Conservation (phyloP, 2,329 filamentous ascomycete species). For the Stemphylium beticola region DNA sequence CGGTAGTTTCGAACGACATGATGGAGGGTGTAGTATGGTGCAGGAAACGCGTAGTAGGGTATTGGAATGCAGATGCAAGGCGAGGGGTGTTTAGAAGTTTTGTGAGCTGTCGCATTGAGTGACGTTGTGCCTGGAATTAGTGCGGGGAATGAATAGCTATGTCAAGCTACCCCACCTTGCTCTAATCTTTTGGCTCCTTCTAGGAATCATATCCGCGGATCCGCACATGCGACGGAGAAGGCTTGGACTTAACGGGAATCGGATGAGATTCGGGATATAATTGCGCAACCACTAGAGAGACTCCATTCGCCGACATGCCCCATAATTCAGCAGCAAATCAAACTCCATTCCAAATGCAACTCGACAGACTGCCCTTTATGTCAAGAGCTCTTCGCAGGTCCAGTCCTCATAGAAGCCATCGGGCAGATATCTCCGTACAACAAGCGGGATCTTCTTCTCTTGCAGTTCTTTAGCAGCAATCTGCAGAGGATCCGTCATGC, state of each 20-base stretch:
- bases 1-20: constrained; percentile 83
- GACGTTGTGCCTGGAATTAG: constrained; percentile 40
- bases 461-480: constrained; percentile 97
- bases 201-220: constrained; percentile 42
- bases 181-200: constrained; percentile 32
- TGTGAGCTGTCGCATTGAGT: constrained; percentile 30
- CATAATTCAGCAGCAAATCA: constrained; percentile 34
- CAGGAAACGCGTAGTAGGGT: constrained; percentile 14
- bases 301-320: constrained; percentile 45
- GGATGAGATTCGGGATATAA: constrained; percentile 45
- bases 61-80: constrained; percentile 17
- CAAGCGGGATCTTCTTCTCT: constrained; percentile 98
- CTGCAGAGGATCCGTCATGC: constrained; percentile 95
- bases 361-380: constrained; percentile 27
- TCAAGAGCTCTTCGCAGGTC: constrained; percentile 93
- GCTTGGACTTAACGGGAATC: constrained; percentile 36
- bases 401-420: constrained; percentile 99
- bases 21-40: constrained; percentile 24
- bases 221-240: constrained; percentile 35
- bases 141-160: constrained; percentile 39
- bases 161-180: constrained; percentile 39
- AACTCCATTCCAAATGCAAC: constrained; percentile 46
- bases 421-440: constrained; percentile 92
- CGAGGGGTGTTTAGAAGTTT: constrained; percentile 29
- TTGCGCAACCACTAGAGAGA: constrained; percentile 32